Evolutionary conservation across 345 rosid genomes (phyloP).

Genomic region (Linum usitatissimum): DNA sequence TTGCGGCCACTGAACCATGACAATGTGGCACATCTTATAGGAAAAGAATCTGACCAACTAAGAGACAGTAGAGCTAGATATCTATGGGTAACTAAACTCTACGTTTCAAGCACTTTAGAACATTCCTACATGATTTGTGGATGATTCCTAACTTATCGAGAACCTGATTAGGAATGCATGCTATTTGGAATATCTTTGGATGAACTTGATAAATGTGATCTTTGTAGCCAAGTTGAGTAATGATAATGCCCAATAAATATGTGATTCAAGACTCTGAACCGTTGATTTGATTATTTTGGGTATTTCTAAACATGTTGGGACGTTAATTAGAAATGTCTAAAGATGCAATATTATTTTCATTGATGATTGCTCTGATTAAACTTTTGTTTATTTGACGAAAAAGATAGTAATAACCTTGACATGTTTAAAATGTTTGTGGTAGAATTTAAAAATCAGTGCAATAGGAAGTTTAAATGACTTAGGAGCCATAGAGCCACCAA

Average conservation of each 20-base stretch:
- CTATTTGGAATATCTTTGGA: too few species aligned
- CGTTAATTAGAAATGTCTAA: not conserved
- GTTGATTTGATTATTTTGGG: not conserved
- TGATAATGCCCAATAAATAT: not conserved
- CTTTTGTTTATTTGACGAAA: conserved; percentile 2
- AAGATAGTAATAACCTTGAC: not conserved
- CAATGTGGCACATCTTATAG: too few species aligned
- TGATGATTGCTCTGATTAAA: conserved; percentile 1
- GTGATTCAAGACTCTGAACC: not conserved
- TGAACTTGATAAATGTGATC: not conserved
- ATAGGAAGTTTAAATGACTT: not conserved
- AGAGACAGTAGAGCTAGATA: too few species aligned
- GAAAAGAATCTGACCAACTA: too few species aligned
- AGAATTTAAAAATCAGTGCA: not conserved
- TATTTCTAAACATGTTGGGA: conserved; percentile 2
- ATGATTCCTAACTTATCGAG: too few species aligned
- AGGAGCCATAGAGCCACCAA: conserved; percentile 3
- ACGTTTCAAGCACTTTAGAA: too few species aligned
- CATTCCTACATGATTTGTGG: too few species aligned
- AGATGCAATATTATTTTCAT: conserved; percentile 3
- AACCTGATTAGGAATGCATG: too few species aligned
- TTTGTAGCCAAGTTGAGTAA: not conserved
- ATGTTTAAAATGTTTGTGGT: not conserved
- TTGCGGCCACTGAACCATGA: too few species aligned
- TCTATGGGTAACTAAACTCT: too few species aligned